Evolutionary conservation across 345 rosid genomes (phyloP), one percentile per base, ranked within the genome.

Genomic region (Anacardium occidentale): DNA sequence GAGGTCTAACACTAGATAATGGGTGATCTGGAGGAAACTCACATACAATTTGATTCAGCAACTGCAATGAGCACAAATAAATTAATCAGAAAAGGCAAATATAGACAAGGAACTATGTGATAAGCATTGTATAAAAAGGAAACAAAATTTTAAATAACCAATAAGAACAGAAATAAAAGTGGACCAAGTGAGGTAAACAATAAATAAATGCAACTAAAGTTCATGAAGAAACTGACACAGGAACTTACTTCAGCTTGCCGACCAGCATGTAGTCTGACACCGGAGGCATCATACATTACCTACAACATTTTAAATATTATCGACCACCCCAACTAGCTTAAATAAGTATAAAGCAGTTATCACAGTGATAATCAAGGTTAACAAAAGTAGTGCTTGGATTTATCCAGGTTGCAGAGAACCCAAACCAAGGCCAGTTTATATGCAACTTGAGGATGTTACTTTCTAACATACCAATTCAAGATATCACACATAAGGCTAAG

Each of bases 231-330:
- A 14, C 40, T 40, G 26, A 34, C 13, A 59, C 58, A 24, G 78
- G 37, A 64, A 74, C 82, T 75, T 79, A 92, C 97, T 86, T 94
- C 98, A 64, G 97, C 98, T 82, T 94, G 98, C 72, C 95, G 96
- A 68, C 98, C 98, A 73, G 98, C 98, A 79, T 92, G 98, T 74
- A 85, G 93, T 75, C 98, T 88, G 70, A 94, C 89, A 21, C 98
- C 98, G 0, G 97, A 85, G 20, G 98, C 98, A 85, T 94, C 98
- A 81, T 90, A 94, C 98, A 92, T 94, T 12, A 94, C 98, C 98
- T 94, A 77, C 69, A 83, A 52, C 52, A 22, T 52, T 29, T 14
- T 20, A 22, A 15, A 74, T 29, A 62, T 13, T 6, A 55, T 29
- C 25, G 56, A 64, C 14, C 63, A 68, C 44, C 40, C 55, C 52